Evolutionary conservation across 495 filamentous ascomycete species (phyloP).

Genomic region (Chaetomidium leptoderma): DNA sequence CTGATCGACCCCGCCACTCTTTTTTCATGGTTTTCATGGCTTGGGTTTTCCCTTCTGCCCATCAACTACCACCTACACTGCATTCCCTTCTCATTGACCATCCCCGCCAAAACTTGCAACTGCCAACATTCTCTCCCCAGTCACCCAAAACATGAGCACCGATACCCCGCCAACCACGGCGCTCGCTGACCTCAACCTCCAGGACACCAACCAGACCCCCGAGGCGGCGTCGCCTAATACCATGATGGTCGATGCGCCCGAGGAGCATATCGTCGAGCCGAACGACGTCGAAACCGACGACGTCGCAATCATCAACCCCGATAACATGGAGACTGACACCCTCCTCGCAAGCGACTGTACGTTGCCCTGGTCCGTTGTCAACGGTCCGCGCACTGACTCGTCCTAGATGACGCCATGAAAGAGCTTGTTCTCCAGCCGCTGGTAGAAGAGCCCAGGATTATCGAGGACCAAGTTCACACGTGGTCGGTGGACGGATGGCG

Average conservation of each 20-base stretch:
- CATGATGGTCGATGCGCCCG: constrained; percentile 69
- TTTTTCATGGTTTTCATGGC: not conserved
- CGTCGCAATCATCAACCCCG: constrained; percentile 78
- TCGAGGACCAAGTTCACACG: constrained; percentile 73
- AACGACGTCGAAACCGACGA: constrained; percentile 72
- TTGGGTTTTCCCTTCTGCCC: not conserved
- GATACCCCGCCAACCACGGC: constrained; percentile 21
- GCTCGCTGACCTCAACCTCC: constrained; percentile 29
- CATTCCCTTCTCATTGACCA: not conserved
- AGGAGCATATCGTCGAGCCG: constrained; percentile 57
- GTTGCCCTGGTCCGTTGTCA: constrained; percentile 23
- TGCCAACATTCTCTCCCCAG: not conserved
- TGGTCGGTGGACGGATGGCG: constrained; percentile 87
- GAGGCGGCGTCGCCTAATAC: constrained; percentile 45
- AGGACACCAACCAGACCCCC: constrained; percentile 38
- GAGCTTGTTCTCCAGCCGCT: constrained; percentile 59
- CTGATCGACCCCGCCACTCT: not conserved
- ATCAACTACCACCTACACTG: not conserved
- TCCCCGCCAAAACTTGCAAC: not conserved
- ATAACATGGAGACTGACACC: constrained; percentile 40
- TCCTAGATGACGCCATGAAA: constrained; percentile 76
- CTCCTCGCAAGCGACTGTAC: constrained; percentile 64
- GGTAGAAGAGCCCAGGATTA: constrained; percentile 61
- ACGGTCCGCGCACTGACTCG: constrained; percentile 25
- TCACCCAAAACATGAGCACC: constrained; percentile 11